Base-by-base conservation (phyloP, 129 eudicot species). In the Dittrichia graveolens region DNA sequence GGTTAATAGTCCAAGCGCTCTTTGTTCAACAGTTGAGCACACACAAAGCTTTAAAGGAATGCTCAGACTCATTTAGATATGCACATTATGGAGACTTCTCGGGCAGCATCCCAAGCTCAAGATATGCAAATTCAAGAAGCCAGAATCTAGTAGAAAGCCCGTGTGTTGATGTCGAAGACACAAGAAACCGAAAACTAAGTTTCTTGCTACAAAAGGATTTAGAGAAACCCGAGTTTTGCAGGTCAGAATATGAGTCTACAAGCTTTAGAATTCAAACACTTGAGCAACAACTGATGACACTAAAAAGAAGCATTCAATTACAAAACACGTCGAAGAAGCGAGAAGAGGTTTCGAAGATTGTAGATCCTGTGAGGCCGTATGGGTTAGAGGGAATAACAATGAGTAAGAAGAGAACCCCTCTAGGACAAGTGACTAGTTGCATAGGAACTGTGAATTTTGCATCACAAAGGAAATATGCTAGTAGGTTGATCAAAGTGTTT, bases 1-100 rank as follows among this genome's bases (percentile, higher is more conserved):
- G 98, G 16, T 49, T 94, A 57, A 88, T 94, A 57, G 93, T 94
- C 16, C 98, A 90, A 74, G 98, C 98, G 14, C 98, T 94, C 35
- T 90, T 94, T 38, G 83, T 86, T 71, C 98, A 94, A 74, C 97
- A 90, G 61, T 69, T 85, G 55, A 87, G 83, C 72, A 94, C 97
- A 46, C 98, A 93, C 58, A 85, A 84, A 76, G 90, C 95, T 0
- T 85, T 93, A 64, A 90, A 68, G 63, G 96, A 89, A 43, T 93
- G 95, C 80, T 89, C 98, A 0, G 95, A 87, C 15, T 92, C 98
- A 44, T 89, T 93, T 72, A 76, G 98, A 52, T 85, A 75, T 8
- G 75, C 88, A 56, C 85, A 87, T 18, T 54, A 65, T 19, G 86
- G 91, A 62, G 98, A 92, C 50, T 87, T 79, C 67, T 89, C 96